These are phyloP conservation scores for Scleroderma bovista DNA, from an alignment of 768 basidiomycete genomes.

Conservation along the genomic window DNA sequence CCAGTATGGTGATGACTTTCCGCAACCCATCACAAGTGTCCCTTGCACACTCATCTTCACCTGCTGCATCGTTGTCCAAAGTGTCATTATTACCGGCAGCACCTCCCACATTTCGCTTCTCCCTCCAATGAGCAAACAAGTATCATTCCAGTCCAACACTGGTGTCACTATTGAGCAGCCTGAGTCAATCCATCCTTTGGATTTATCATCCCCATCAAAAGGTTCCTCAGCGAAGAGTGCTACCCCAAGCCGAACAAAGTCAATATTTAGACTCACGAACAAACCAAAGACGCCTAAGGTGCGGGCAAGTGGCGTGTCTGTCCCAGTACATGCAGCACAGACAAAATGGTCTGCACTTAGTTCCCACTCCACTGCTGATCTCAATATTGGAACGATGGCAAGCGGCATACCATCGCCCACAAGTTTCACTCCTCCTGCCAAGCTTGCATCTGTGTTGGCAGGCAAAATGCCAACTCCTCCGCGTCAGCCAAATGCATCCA, in stretches of 20 bases:
- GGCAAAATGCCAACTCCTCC: constrained; percentile 15
- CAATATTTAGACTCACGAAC: constrained; percentile 24
- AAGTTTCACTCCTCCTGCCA: constrained; percentile 26
- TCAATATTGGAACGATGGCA: constrained; percentile 17
- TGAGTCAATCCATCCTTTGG: constrained; percentile 1
- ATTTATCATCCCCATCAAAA: not conserved
- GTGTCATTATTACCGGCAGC: constrained; percentile 10
- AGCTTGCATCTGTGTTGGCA: constrained; percentile 25
- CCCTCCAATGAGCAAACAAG: constrained; percentile 19
- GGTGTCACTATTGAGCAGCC: not conserved
- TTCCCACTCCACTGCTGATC: not conserved
- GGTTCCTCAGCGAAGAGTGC: not conserved
- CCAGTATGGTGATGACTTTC: constrained; percentile 22
- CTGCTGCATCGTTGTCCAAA: constrained; percentile 17
- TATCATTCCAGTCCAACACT: constrained; percentile 22
- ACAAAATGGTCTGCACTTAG: constrained; percentile 14
- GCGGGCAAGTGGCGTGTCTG: constrained; percentile 1
- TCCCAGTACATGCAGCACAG: not conserved
- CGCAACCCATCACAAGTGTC: constrained; percentile 18
- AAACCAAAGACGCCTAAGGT: constrained; percentile 21
- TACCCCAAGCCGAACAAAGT: constrained; percentile 16
- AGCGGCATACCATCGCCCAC: constrained; percentile 6
- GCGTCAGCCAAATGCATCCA: not conserved
- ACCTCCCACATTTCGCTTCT: constrained; percentile 21
- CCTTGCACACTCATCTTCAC: constrained; percentile 4